phyloP scores from a whole-genome alignment of 495 filamentous ascomycete species.

The Penicillium salamii region DNA sequence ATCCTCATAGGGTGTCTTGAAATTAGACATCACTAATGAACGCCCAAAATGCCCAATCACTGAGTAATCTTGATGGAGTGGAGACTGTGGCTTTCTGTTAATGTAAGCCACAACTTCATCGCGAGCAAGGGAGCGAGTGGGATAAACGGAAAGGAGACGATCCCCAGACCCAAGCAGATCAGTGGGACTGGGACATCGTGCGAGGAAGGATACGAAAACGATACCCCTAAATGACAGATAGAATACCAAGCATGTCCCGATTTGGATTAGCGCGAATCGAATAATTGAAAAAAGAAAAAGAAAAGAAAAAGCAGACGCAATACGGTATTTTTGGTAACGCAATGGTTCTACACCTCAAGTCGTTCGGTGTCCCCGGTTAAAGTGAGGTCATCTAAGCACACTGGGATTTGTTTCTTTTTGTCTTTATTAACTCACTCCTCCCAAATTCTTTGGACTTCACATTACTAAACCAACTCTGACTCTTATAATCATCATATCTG shows the following conservation, averaged over 20 bases:
- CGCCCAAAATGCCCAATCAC: conserved; percentile 5
- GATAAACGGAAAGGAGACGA: neutral
- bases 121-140: neutral
- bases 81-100: conserved; percentile 3
- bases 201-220: neutral
- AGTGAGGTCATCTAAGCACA: conserved; percentile 6
- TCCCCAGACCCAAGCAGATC: conserved; percentile 6
- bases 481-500: conserved; percentile 11
- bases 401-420: neutral
- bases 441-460: conserved; percentile 4
- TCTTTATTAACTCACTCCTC: conserved; percentile 16
- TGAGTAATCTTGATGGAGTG: neutral
- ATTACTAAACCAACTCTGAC: conserved; percentile 13
- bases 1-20: too few relatives aligned
- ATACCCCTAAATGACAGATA: neutral
- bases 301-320: neutral
- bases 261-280: neutral
- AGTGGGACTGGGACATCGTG: conserved; percentile 2
- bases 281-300: neutral
- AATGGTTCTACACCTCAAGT: too few relatives aligned
- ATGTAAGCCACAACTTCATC: conserved; percentile 7
- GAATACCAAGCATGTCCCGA: neutral
- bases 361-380: neutral
- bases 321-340: neutral
- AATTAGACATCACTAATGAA: neutral